phyloP scores from a whole-genome alignment of 2,329 filamentous ascomycete genomes.

The Thermoascus crustaceus region DNA sequence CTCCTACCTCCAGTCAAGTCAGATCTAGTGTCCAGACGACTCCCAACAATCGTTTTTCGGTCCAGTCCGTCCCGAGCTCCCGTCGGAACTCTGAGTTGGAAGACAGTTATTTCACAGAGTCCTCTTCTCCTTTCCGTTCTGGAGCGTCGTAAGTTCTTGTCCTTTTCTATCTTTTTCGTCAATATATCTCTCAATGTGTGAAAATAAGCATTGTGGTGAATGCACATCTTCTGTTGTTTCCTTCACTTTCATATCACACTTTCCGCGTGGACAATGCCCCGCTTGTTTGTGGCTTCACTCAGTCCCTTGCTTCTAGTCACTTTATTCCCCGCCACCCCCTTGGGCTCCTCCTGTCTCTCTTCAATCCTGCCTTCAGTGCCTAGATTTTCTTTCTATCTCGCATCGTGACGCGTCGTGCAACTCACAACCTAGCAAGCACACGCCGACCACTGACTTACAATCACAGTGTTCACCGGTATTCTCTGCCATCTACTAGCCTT shows the following conservation, averaged over 20 bases:
- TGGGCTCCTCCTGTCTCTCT: no score
- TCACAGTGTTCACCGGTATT: conserved; percentile 74
- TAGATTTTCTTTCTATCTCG: no score
- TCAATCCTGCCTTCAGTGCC: conserved; percentile 1
- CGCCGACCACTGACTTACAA: not conserved
- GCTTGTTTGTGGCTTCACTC: no score
- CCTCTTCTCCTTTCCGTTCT: conserved; percentile 56
- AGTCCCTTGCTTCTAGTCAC: no score
- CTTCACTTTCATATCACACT: not conserved
- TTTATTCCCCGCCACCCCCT: no score
- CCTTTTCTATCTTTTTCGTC: conserved; percentile 1
- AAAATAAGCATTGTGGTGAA: no score
- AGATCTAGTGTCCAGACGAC: conserved; percentile 42
- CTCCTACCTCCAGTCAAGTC: conserved; percentile 59
- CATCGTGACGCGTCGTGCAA: no score
- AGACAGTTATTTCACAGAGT: conserved; percentile 66
- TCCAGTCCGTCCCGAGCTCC: conserved; percentile 77
- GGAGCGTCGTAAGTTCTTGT: conserved; percentile 66
- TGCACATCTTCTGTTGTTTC: not conserved
- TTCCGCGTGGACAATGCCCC: no score
- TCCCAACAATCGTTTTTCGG: conserved; percentile 60
- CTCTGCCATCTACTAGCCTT: conserved; percentile 66
- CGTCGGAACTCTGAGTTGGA: conserved; percentile 86
- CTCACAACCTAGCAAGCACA: no score
- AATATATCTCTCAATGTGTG: no score